A percentile compares a stretch with the other conserved stretches of the same genome.
phyloP scores from a whole-genome alignment of 73 alveolate species.

The Paramecium biaurelia region DNA sequence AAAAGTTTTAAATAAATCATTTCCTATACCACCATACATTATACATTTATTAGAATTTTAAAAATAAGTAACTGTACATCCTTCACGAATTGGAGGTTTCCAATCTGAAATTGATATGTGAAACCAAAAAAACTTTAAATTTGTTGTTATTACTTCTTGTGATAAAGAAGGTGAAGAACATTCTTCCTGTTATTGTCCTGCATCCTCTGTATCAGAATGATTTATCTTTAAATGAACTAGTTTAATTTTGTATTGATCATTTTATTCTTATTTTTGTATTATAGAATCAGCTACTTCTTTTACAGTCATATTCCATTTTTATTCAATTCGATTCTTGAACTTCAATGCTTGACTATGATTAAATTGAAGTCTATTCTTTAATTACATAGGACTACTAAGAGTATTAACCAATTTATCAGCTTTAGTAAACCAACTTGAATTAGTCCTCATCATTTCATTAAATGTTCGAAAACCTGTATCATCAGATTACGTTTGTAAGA shows the following conservation, averaged over 20 bases:
- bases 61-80: slow-evolving; percentile 51
- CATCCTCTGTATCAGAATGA: background rate
- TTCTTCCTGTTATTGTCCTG: background rate
- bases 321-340: background rate
- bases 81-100: slow-evolving; percentile 63
- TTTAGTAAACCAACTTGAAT: slow-evolving; percentile 36
- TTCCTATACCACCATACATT: slow-evolving; percentile 64
- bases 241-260: background rate
- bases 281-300: slow-evolving; percentile 18
- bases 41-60: slow-evolving; percentile 16
- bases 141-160: slow-evolving; percentile 13
- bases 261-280: slow-evolving; percentile 27
- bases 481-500: background rate
- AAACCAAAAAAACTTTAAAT: slow-evolving; percentile 61
- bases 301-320: slow-evolving; percentile 35
- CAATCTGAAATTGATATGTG: slow-evolving; percentile 46
- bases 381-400: background rate
- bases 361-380: slow-evolving; percentile 26
- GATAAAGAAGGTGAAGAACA: background rate
- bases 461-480: slow-evolving; percentile 45
- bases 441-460: slow-evolving; percentile 45
- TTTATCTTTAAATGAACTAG: background rate
- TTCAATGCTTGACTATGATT: slow-evolving; percentile 32
- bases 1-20: slow-evolving; percentile 56
- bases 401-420: background rate